Evolutionary conservation across 164 flowering plant species (phyloP).

Genomic region (Stephania japonica): DNA sequence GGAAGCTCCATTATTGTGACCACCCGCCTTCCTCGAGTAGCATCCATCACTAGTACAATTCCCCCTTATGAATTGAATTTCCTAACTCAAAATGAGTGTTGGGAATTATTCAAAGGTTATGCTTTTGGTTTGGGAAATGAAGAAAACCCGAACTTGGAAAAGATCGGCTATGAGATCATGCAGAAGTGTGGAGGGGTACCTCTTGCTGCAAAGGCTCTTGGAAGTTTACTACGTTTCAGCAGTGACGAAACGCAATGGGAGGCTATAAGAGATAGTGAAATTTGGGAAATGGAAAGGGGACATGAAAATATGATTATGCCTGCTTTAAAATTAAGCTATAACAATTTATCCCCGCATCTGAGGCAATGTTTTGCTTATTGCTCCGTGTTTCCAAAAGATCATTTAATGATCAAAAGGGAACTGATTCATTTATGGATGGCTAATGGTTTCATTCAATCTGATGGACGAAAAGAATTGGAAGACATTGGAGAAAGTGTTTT

Average conservation of each 20-base stretch:
- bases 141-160: not conserved
- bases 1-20: constrained; percentile 3
- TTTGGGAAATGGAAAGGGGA: not conserved
- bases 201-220: constrained; percentile 5
- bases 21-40: constrained; percentile 6
- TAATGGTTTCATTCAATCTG: constrained; percentile 14
- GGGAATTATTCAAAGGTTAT: not conserved
- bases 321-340: constrained; percentile 11
- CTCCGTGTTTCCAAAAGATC: constrained; percentile 8
- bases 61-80: not conserved
- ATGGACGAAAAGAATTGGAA: constrained; percentile 11
- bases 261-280: not conserved
- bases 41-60: not conserved
- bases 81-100: constrained; percentile 6
- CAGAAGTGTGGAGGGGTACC: constrained; percentile 9
- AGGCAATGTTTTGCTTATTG: constrained; percentile 10
- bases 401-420: not conserved
- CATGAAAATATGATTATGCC: constrained; percentile 1
- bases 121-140: not conserved
- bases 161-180: constrained; percentile 1
- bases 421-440: constrained; percentile 12
- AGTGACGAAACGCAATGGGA: constrained; percentile 7
- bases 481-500: not conserved
- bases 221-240: not conserved
- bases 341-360: not conserved